A percentile compares a stretch with the other conserved stretches of the same genome.
These are phyloP conservation scores for Diutina sp. DNA, from an alignment of 1,139 yeast genomes.

Conservation along the genomic window DNA sequence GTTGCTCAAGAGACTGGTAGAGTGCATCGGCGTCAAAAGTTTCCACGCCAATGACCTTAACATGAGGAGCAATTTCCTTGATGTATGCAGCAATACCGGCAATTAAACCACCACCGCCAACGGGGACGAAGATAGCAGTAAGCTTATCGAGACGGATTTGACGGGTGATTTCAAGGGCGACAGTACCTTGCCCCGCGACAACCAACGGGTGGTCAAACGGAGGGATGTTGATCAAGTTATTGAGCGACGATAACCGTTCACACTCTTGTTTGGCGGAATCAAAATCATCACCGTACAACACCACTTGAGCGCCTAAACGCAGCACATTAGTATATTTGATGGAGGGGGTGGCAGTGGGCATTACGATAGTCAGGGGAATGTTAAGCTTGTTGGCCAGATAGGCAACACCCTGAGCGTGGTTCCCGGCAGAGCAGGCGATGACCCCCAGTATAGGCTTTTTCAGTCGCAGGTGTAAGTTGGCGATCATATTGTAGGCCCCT, in stretches of 20 bases:
- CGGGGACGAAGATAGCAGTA: slow-evolving; percentile 80
- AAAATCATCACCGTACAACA: slow-evolving; percentile 84
- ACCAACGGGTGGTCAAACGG: slow-evolving; percentile 97
- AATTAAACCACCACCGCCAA: slow-evolving; percentile 95
- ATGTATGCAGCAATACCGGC: slow-evolving; percentile 86
- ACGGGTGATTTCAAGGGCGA: slow-evolving; percentile 83
- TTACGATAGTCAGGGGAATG: slow-evolving; percentile 90
- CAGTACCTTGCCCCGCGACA: slow-evolving; percentile 98
- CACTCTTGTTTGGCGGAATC: slow-evolving; percentile 91
- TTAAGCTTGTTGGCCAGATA: slow-evolving; percentile 73
- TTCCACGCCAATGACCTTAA: slow-evolving; percentile 90
- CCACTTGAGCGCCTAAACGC: slow-evolving; percentile 88
- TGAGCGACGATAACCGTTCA: slow-evolving; percentile 48
- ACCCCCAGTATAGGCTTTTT: slow-evolving; percentile 73
- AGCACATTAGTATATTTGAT: slow-evolving; percentile 87
- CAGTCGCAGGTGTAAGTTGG: slow-evolving; percentile 51
- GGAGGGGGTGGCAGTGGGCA: slow-evolving; percentile 96
- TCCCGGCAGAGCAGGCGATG: slow-evolving; percentile 96
- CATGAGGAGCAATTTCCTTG: slow-evolving; percentile 95
- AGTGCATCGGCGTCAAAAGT: slow-evolving; percentile 91
- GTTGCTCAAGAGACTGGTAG: slow-evolving; percentile 52
- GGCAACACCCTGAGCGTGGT: slow-evolving; percentile 99
- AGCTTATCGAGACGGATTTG: slow-evolving; percentile 71
- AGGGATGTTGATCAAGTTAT: slow-evolving; percentile 80
- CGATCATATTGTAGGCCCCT: slow-evolving; percentile 96